Conservation (phyloP, 2,329 filamentous ascomycete species). For the Metarhizium brunneum region DNA sequence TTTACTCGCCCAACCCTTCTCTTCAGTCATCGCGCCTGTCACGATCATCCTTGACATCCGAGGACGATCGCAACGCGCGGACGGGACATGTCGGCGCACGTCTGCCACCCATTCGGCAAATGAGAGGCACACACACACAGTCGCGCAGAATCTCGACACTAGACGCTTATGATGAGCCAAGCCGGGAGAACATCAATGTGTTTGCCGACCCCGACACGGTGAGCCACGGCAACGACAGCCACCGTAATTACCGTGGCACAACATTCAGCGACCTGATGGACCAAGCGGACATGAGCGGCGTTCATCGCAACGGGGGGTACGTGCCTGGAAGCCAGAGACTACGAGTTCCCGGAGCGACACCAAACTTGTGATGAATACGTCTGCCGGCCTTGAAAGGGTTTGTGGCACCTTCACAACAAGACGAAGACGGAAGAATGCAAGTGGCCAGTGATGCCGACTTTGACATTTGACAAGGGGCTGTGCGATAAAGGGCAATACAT, state of each 20-base stretch:
- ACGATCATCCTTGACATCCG: slow-evolving; percentile 12
- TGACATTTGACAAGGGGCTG: not conserved
- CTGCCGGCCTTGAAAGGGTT: no score
- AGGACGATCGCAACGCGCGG: slow-evolving; percentile 16
- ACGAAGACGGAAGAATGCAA: no score
- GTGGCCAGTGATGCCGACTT: no score
- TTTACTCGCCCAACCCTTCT: slow-evolving; percentile 23
- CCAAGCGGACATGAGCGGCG: slow-evolving; percentile 31
- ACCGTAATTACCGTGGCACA: slow-evolving; percentile 24
- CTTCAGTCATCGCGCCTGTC: slow-evolving; percentile 10
- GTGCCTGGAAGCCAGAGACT: slow-evolving; percentile 7
- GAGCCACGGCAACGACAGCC: slow-evolving; percentile 7
- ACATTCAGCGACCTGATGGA: slow-evolving; percentile 47
- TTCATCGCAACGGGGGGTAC: slow-evolving; percentile 32
- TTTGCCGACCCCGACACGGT: slow-evolving; percentile 14
- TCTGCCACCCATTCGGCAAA: slow-evolving; percentile 28
- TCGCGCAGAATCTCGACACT: slow-evolving; percentile 21
- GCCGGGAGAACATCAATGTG: slow-evolving; percentile 38
- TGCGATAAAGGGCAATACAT: not conserved
- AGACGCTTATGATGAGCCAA: slow-evolving; percentile 30
- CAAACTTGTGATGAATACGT: slow-evolving; percentile 14
- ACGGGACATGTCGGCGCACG: slow-evolving; percentile 17
- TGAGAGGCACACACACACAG: slow-evolving; percentile 21
- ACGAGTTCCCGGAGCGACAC: slow-evolving; percentile 25
- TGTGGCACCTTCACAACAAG: no score